Evolutionary conservation across 2,329 filamentous ascomycete genomes (phyloP).

Genomic region (Cyclaneusma minus): DNA sequence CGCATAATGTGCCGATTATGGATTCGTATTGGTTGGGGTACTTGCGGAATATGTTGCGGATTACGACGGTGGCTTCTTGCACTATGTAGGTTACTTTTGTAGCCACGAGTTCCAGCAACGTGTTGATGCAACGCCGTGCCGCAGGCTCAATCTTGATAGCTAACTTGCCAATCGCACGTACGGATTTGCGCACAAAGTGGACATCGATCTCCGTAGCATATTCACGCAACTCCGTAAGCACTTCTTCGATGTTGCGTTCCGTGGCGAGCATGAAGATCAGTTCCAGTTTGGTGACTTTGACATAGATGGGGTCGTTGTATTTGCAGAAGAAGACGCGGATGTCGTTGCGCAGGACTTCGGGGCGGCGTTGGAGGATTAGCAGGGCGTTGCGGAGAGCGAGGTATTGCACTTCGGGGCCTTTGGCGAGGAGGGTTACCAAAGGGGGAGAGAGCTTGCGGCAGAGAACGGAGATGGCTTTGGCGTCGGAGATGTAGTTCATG

Average conservation of each 20-base stretch:
- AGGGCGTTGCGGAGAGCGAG: constrained; percentile 86
- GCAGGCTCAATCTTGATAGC: constrained; percentile 98
- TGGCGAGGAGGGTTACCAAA: constrained; percentile 84
- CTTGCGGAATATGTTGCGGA: constrained; percentile 97
- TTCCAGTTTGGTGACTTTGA: constrained; percentile 97
- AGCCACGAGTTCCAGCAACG: constrained; percentile 79
- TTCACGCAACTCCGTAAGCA: constrained; percentile 84
- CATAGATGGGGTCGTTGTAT: constrained; percentile 98
- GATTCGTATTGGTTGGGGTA: constrained; percentile 98
- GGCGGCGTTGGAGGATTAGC: constrained; percentile 80
- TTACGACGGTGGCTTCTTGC: constrained; percentile 95
- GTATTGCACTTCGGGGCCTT: constrained; percentile 97
- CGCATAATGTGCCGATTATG: constrained; percentile 89
- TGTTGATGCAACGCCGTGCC: constrained; percentile 78
- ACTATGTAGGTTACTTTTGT: constrained; percentile 99
- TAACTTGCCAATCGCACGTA: constrained; percentile 91
- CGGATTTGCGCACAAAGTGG: constrained; percentile 95
- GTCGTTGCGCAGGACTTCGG: constrained; percentile 88
- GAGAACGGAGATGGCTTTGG: constrained; percentile 72
- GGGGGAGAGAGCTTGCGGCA: constrained; percentile 91
- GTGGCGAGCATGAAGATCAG: constrained; percentile 98
- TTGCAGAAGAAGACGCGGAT: constrained; percentile 99
- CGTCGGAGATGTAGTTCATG: constrained; percentile 95
- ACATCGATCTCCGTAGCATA: constrained; percentile 98
- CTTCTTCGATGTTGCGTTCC: constrained; percentile 89